These are phyloP conservation scores for Backusella westeae DNA, from an alignment of 192 early-diverging fungal genomes.

Conservation along the genomic window DNA sequence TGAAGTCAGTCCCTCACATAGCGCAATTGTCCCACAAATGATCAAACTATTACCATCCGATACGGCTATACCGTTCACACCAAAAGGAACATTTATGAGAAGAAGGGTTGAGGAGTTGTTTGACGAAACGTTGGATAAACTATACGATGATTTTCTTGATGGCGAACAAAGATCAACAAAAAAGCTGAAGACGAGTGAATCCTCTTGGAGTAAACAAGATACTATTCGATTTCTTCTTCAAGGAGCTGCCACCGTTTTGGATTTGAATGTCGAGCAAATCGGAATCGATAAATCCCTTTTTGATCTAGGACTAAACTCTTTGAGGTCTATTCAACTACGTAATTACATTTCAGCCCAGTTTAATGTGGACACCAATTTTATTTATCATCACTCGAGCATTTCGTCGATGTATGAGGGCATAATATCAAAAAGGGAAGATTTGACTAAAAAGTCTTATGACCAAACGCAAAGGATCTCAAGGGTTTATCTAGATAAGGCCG, in stretches of 20 bases:
- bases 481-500: constrained; percentile 10
- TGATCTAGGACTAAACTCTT: constrained; percentile 31
- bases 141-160: constrained; percentile 49
- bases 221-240: neutral
- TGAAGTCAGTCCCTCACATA: constrained; percentile 14
- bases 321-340: constrained; percentile 16
- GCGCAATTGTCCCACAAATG: constrained; percentile 22
- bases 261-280: neutral
- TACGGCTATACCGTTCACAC: constrained; percentile 9
- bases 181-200: neutral
- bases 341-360: constrained; percentile 12
- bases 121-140: constrained; percentile 43
- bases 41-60: constrained; percentile 23
- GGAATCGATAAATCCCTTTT: constrained; percentile 20
- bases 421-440: too few species aligned
- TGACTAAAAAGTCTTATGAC: neutral
- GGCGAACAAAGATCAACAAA: neutral
- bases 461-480: constrained; percentile 2
- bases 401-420: neutral
- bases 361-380: constrained; percentile 21
- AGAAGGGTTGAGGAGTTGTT: constrained; percentile 49
- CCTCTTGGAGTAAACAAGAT: neutral
- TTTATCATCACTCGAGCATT: constrained; percentile 26
- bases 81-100: constrained; percentile 29
- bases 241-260: too few species aligned